Evolutionary conservation across 2,329 filamentous ascomycete genomes (phyloP), one percentile per base, ranked within the genome.

Genomic region (Aspergillus pseudotamarii): DNA sequence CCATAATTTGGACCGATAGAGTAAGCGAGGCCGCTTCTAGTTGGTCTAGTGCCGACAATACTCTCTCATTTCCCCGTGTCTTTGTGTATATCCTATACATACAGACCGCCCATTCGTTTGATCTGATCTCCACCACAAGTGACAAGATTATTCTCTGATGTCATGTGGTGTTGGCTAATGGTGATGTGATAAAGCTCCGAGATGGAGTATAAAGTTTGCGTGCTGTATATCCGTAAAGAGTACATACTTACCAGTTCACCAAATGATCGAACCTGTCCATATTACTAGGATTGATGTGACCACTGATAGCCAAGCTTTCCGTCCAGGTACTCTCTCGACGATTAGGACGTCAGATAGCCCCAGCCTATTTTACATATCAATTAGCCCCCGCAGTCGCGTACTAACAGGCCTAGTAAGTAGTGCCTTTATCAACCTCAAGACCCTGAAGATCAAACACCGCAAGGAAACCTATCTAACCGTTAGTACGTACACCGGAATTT

Each of bases 361-460:
- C 34, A 38, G 26, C 14, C 28, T 28, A 30, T n/a, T 53, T 34
- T 16, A 9, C n/a, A 55, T 36, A 55, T 55, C 12, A 38, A 32
- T 5, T n/a, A 23, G 51, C 8, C 51, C 51, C 51, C 51, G 28
- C 48, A 51, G 48, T 21, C n/a, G 21, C 51, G 21, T 55, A 51
- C 48, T 19, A n/a, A 32, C n/a, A 51, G 6, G 16, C 10, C 21
- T 51, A 51, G 28, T 51, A 21, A 16, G 23, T 48, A 48, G 21
- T 48, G 9, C 28, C n/a, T 16, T 38, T 38, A 60, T 55, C 23
- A 26, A 38, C 14, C 32, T 43, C 28, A 26, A 55, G 60, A 54
- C 32, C 56, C 60, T 62, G 60, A 55, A 62, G 56, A 58, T 62
- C 56, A 41, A 59, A 23, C 45, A 51, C 21, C 23, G 46, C 48